Percentiles rank a stretch among this genome's conserved stretches.
phyloP scores from a whole-genome alignment of 805 yeast genomes.

The Lachancea thermotolerans region DNA sequence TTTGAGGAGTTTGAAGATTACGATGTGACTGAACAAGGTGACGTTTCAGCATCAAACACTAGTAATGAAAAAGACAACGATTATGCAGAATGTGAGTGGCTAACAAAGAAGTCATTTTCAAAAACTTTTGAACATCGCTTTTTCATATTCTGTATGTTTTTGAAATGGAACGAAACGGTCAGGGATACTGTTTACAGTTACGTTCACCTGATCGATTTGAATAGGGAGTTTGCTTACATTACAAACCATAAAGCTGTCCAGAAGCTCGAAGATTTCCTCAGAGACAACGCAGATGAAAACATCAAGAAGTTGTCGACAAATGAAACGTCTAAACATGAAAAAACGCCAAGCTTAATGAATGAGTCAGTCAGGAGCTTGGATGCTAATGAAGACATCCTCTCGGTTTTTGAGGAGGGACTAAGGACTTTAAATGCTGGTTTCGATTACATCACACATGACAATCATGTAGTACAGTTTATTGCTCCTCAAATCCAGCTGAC shows the following conservation, averaged over 20 bases:
- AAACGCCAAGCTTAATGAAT: neutral
- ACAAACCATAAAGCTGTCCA: constrained; percentile 43
- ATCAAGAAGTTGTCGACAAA: neutral
- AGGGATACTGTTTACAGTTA: constrained; percentile 61
- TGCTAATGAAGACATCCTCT: constrained; percentile 7
- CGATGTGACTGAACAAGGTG: neutral
- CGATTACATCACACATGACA: constrained; percentile 38
- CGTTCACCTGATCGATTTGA: constrained; percentile 41
- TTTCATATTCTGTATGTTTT: constrained; percentile 60
- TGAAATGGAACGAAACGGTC: constrained; percentile 71
- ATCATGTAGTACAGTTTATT: constrained; percentile 59
- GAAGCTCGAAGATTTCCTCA: constrained; percentile 45
- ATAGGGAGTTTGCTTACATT: constrained; percentile 39
- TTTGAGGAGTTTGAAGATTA: constrained; percentile 10
- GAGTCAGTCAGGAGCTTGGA: constrained; percentile 1
- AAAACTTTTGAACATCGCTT: constrained; percentile 47
- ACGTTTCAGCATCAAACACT: neutral
- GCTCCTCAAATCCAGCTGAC: constrained; percentile 80
- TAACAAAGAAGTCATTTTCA: constrained; percentile 16
- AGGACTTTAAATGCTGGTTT: constrained; percentile 33
- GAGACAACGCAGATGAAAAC: constrained; percentile 9
- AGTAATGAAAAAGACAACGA: constrained; percentile 29
- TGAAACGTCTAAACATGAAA: no score
- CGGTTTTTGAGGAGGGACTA: constrained; percentile 46
- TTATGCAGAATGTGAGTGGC: constrained; percentile 15